phyloP scores from a whole-genome alignment of 345 rosid genomes.

The Gossypium sturtianum region DNA sequence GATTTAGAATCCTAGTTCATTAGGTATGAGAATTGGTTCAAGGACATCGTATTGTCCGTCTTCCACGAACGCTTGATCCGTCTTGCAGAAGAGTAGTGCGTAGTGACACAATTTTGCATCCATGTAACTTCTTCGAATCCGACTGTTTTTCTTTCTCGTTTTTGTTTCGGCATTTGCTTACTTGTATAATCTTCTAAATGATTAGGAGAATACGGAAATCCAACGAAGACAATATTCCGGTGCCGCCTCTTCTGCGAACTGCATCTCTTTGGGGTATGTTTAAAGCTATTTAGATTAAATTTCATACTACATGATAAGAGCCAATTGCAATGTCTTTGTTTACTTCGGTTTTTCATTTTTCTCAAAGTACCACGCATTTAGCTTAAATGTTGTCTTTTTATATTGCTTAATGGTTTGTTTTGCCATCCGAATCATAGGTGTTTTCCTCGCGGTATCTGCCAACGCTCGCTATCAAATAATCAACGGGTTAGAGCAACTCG shows the following conservation, averaged over 20 bases:
- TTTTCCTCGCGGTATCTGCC: constrained; percentile 79
- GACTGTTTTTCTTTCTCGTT: background rate
- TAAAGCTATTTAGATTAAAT: background rate
- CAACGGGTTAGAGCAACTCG: constrained; percentile 65
- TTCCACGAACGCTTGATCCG: background rate
- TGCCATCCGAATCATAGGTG: constrained; percentile 42
- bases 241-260: constrained; percentile 80
- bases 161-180: background rate
- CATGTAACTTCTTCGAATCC: background rate
- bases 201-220: constrained; percentile 73
- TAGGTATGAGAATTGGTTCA: background rate
- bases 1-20: background rate
- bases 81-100: background rate
- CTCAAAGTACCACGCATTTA: background rate
- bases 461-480: constrained; percentile 83
- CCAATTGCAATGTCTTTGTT: too few relatives aligned
- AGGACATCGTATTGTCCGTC: background rate
- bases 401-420: constrained; percentile 1
- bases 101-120: background rate
- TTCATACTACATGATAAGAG: background rate
- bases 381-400: background rate
- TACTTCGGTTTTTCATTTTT: background rate
- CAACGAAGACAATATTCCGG: constrained; percentile 65
- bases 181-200: constrained; percentile 10
- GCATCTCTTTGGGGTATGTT: constrained; percentile 88